Evolutionary conservation across 1,284 basidiomycete species (phyloP).

Genomic region (Abortiporus biennis): DNA sequence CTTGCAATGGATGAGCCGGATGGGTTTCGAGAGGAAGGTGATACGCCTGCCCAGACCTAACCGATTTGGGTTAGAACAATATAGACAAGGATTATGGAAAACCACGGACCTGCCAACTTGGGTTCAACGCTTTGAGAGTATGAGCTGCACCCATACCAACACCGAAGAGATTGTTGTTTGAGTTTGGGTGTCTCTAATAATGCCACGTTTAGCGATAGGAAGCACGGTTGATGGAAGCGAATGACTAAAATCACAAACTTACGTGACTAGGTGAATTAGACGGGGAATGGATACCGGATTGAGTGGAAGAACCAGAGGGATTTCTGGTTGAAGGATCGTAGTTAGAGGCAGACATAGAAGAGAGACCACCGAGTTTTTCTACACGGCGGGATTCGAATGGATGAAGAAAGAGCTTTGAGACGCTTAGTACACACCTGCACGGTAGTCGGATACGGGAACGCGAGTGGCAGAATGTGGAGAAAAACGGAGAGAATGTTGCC

Average conservation of each 20-base stretch:
- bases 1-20: constrained; percentile 57
- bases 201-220: constrained; percentile 24
- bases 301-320: constrained; percentile 60
- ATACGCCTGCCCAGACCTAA: constrained; percentile 57
- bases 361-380: background rate
- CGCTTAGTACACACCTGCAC: too few species aligned
- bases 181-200: background rate
- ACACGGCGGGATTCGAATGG: too few species aligned
- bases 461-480: too few species aligned
- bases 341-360: constrained; percentile 41
- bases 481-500: too few species aligned
- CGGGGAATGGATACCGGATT: constrained; percentile 57
- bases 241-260: constrained; percentile 17
- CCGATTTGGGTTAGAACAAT: too few species aligned
- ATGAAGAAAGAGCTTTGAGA: too few species aligned
- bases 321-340: constrained; percentile 50
- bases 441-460: too few species aligned
- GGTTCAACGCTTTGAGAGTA: constrained; percentile 46
- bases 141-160: constrained; percentile 43
- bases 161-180: constrained; percentile 42
- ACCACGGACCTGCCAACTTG: constrained; percentile 64
- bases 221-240: constrained; percentile 23
- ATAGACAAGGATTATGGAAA: too few species aligned
- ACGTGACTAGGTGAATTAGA: constrained; percentile 52
- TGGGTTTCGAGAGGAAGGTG: constrained; percentile 48